Percentiles rank a stretch among this genome's conserved stretches.
Conservation (phyloP, 2,329 filamentous ascomycete species). For the Coleophoma cylindrospora region DNA sequence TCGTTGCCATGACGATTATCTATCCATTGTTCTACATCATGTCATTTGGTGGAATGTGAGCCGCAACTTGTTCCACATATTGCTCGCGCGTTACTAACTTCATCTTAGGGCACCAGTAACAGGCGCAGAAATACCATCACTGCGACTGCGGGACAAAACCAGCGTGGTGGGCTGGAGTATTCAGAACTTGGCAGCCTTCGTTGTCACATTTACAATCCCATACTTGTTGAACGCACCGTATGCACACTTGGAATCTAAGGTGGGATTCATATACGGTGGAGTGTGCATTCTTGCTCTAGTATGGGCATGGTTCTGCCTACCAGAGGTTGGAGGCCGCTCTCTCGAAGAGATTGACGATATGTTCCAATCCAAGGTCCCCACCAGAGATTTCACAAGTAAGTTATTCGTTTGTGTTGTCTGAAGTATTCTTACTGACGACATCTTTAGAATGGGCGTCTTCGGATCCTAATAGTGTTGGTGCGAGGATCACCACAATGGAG, state of each 20-base stretch:
- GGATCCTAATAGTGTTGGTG: no score
- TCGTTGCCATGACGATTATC: background rate
- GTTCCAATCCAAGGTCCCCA: slow-evolving; percentile 13
- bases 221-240: slow-evolving; percentile 31
- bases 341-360: slow-evolving; percentile 33
- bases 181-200: slow-evolving; percentile 7
- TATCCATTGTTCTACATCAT: background rate
- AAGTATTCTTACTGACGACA: no score
- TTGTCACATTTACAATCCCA: slow-evolving; percentile 31
- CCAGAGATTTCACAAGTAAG: slow-evolving; percentile 7
- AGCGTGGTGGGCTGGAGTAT: no score
- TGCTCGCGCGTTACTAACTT: no score
- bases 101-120: no score
- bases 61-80: no score
- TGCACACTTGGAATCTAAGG: slow-evolving; percentile 28
- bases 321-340: slow-evolving; percentile 32
- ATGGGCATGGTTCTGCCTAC: slow-evolving; percentile 27
- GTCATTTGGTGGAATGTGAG: no score
- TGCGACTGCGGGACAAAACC: no score
- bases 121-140: background rate
- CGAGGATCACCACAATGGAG: no score
- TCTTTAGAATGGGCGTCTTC: no score
- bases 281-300: slow-evolving; percentile 17
- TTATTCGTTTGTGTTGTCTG: no score
- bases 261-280: slow-evolving; percentile 31